Conservation (phyloP, 73 alveolate species). For the Tetrahymena elliotti region DNA sequence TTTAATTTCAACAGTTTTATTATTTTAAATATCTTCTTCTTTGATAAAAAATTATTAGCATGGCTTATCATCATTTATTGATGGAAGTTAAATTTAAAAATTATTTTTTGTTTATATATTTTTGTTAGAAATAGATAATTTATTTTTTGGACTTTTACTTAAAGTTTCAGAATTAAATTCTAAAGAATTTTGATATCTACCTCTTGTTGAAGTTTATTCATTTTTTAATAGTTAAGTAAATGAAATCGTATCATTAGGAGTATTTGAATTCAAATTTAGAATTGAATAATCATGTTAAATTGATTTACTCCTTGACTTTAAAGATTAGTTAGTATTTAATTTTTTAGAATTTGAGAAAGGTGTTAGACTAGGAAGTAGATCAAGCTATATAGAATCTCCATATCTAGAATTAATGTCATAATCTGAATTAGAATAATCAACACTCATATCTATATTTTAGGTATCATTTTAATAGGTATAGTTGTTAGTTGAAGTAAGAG, state of each 20-base stretch:
- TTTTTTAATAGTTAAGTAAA: too few relatives aligned
- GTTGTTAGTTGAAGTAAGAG: neutral
- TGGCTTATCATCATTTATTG: neutral
- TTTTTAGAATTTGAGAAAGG: neutral
- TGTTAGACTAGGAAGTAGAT: neutral
- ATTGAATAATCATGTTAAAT: neutral
- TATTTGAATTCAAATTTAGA: neutral
- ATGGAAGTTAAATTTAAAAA: neutral
- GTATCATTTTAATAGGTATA: neutral
- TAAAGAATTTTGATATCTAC: too few relatives aligned
- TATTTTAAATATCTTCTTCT: neutral
- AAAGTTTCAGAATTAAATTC: neutral
- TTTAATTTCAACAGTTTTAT: neutral
- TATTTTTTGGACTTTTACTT: neutral
- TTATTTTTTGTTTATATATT: too few relatives aligned
- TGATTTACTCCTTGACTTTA: neutral
- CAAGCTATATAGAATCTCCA: neutral
- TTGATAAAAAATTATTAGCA: neutral
- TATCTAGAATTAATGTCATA: neutral
- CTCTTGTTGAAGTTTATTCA: neutral
- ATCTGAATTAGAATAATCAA: neutral
- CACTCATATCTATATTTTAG: neutral
- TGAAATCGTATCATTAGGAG: neutral
- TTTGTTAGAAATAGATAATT: too few relatives aligned
- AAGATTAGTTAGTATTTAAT: neutral